Conservation (phyloP, 441 rosid species). For the Codiaeum variegatum region DNA sequence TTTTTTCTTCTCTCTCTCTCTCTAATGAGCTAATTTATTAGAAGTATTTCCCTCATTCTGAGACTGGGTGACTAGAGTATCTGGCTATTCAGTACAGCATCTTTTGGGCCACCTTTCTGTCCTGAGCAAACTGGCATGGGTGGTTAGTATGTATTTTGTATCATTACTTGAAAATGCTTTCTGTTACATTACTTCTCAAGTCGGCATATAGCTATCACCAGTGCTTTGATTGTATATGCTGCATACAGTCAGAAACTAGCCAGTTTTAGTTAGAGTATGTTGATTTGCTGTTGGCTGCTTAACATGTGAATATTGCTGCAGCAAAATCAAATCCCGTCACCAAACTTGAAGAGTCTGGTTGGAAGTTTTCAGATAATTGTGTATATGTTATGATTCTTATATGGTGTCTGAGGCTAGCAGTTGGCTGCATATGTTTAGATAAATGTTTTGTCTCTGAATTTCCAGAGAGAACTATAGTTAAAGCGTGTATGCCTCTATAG, state of each 20-base stretch:
- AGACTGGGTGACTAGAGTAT: too few relatives aligned
- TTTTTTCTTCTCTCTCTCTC: too few relatives aligned
- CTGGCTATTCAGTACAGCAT: too few relatives aligned
- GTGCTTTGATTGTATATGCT: too few relatives aligned
- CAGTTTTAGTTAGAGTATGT: too few relatives aligned
- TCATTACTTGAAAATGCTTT: background rate
- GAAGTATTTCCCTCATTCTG: background rate
- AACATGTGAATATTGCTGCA: background rate
- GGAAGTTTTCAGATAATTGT: background rate
- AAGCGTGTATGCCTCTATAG: background rate
- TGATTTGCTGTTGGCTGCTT: background rate
- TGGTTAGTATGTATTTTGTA: background rate
- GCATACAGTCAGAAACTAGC: too few relatives aligned
- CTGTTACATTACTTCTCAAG: background rate
- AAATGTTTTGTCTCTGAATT: too few relatives aligned
- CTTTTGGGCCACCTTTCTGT: too few relatives aligned
- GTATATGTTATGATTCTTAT: too few relatives aligned
- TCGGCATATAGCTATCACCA: background rate
- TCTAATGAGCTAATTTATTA: slow-evolving; percentile 10
- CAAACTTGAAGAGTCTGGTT: background rate
- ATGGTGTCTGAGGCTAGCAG: too few relatives aligned
- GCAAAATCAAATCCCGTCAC: background rate
- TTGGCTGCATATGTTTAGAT: too few relatives aligned
- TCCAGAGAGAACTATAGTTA: background rate
- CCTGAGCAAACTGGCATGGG: background rate